A percentile compares a stretch with the other conserved stretches of the same genome.
phyloP scores from a whole-genome alignment of 179 eudicot species.

The Carnegiea gigantea region DNA sequence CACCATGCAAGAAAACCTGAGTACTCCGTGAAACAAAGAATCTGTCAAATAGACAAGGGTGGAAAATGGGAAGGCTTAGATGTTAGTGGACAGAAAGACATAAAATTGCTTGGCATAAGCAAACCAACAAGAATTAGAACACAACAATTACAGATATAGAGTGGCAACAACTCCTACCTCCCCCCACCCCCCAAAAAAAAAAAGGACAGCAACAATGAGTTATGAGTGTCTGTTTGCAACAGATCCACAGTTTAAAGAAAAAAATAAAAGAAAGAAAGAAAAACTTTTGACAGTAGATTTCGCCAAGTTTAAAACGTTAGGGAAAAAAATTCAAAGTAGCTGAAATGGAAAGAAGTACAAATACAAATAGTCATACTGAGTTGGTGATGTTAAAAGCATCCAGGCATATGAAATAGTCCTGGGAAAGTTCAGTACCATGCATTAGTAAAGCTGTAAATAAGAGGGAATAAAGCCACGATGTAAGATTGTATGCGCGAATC shows the following conservation, averaged over 20 bases:
- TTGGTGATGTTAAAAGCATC: background rate
- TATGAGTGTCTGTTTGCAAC: too few relatives aligned
- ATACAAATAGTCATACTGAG: background rate
- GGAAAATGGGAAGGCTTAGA: background rate
- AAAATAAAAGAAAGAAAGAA: background rate
- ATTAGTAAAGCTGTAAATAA: background rate
- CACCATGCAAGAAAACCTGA: conserved; percentile 81
- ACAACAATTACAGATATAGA: background rate
- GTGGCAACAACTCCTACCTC: background rate
- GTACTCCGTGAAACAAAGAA: conserved; percentile 49
- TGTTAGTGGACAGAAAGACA: background rate
- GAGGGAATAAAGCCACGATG: background rate
- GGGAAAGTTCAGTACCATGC: background rate
- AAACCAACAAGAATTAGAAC: background rate
- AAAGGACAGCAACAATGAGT: too few relatives aligned
- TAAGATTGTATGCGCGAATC: background rate
- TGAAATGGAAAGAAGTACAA: background rate
- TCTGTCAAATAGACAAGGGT: background rate
- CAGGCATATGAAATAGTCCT: background rate
- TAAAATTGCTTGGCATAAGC: background rate
- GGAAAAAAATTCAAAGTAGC: background rate
- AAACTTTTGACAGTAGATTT: background rate
- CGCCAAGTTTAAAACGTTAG: background rate
- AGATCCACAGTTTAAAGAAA: background rate
- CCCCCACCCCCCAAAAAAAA: background rate